Evolutionary conservation across 1,284 basidiomycete species (phyloP).

Genomic region (Cutaneotrichosporon daszewskae): DNA sequence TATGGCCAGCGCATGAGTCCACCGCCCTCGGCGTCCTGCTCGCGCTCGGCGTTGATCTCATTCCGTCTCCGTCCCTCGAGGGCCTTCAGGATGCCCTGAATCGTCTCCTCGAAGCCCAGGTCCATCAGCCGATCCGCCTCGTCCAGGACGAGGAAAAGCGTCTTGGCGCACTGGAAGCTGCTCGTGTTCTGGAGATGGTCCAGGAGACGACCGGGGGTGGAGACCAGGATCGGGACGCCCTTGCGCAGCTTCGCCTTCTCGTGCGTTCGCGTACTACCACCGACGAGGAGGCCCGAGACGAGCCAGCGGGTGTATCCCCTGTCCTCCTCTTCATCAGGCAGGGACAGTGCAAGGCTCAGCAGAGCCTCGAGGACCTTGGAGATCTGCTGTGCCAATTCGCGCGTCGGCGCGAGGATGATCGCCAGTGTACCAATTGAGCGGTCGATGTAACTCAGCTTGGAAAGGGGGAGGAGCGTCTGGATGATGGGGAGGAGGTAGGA

Average conservation of each 20-base stretch:
- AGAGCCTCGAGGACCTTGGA: conserved; percentile 62
- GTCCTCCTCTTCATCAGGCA: conserved; percentile 28
- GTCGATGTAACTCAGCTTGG: conserved; percentile 80
- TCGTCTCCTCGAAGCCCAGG: conserved; percentile 59
- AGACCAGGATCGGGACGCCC: conserved; percentile 65
- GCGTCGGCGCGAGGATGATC: conserved; percentile 80
- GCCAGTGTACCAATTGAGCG: conserved; percentile 82
- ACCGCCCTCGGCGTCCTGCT: conserved; percentile 57
- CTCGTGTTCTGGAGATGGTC: conserved; percentile 77
- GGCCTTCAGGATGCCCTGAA: conserved; percentile 75
- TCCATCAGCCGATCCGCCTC: conserved; percentile 89
- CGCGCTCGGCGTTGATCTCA: conserved; percentile 64
- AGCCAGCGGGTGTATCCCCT: conserved; percentile 79
- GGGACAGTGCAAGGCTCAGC: conserved; percentile 63
- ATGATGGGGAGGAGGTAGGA: conserved; percentile 93
- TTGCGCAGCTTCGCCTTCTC: conserved; percentile 68
- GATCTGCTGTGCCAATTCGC: conserved; percentile 98
- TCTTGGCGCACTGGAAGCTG: conserved; percentile 85
- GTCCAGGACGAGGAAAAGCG: conserved; percentile 91
- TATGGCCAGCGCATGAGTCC: conserved; percentile 51
- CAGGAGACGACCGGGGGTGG: conserved; percentile 63
- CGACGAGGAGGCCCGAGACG: conserved; percentile 85
- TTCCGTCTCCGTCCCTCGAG: conserved; percentile 72
- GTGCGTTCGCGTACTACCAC: conserved; percentile 64
- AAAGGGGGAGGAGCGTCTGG: conserved; percentile 84